Evolutionary conservation across 2,329 filamentous ascomycete species (phyloP), one percentile per base, ranked within the genome.

Genomic region (Fusarium coicis): DNA sequence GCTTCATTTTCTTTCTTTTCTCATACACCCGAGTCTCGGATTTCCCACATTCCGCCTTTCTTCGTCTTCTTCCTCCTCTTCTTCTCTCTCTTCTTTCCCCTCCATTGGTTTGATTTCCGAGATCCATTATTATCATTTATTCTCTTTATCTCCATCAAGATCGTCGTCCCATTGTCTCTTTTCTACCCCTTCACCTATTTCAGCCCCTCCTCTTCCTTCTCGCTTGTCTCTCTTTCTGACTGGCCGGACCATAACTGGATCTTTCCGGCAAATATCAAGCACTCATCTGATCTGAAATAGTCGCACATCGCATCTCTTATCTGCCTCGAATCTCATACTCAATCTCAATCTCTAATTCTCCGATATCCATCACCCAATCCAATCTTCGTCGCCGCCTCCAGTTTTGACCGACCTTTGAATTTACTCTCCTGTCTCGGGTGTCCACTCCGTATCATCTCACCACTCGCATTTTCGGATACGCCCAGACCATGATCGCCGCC

Each of bases 271-370:
- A 68, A 72, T 72, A 73, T 74, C 58, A 67, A 73, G 52, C 50
- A 68, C 71, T 74, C 71, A 72, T 73, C 67, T 72, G 71, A 74
- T 72, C 71, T 72, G 44, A 42, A 60, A 50, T 47, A 66, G 43
- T 43, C 23, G 46, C 62, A 28, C 37, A 59, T 57, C 59, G 57
- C 18, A 57, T 47, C 36, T 67, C 64, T 66, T 65, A 63, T 68
- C 66, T 70, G 34, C 44, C 46, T 66, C 42, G 32, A 40, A 66
- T 66, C 63, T 67, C 46, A 42, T 44, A 28, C 26, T 42, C 46
- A 37, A 62, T 53, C 30, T 62, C 34, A 37, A 32, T n/a, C 59
- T 62, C 58, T 39, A 49, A 64, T 39, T 49, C 28, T 44, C 68
- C 52, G 50, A 66, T 50, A 28, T 55, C 43, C 63, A 49, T 47